Base-by-base conservation (phyloP, 2,329 filamentous ascomycete species). In the Hypoxylon sp. region DNA sequence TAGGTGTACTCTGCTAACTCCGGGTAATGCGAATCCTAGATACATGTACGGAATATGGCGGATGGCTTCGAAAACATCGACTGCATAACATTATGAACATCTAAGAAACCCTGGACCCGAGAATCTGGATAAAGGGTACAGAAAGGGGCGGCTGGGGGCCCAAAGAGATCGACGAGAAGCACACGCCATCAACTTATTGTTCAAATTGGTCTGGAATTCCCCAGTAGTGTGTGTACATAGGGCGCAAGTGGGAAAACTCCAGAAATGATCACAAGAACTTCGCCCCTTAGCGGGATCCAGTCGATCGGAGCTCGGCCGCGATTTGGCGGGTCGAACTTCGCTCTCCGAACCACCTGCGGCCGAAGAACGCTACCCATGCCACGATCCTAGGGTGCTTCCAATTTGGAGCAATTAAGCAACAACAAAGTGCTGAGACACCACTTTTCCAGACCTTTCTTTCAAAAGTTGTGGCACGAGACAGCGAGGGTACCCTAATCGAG, bases 241-340 rank as follows among this genome's bases (percentile, higher is more conserved):
- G 50, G 24, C 50, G 26, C n/a, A 22, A 22, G 22, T 28, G 6
- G 32, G 18, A 57, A 63, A 49, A 63, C 42, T 51, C 45, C 36
- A 48, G 50, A 32, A 62, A 59, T 33, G 30, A 67, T 67, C 53
- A 64, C 44, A 48, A 57, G 57, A 58, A 55, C 44, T 16, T n/a
- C 33, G 14, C 42, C 12, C 44, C 16, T 50, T 49, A 61, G 40
- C 51, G 52, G 55, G 3, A 49, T 45, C 64, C 44, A 51, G 24
- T 50, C 44, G 54, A 61, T 69, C 67, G 67, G 67, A 38, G 53
- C 57, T 67, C 67, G 60, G 67, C 48, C 40, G 28, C 42, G 24
- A 33, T 30, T 54, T 56, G 32, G 54, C 57, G 54, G 61, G 40
- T 49, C 53, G 22, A 61, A 30, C 26, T 49, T 69, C 67, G 67